A percentile compares a stretch with the other conserved stretches of the same genome.
phyloP scores from a whole-genome alignment of 768 basidiomycete species.

The Phanerochaete sordida region DNA sequence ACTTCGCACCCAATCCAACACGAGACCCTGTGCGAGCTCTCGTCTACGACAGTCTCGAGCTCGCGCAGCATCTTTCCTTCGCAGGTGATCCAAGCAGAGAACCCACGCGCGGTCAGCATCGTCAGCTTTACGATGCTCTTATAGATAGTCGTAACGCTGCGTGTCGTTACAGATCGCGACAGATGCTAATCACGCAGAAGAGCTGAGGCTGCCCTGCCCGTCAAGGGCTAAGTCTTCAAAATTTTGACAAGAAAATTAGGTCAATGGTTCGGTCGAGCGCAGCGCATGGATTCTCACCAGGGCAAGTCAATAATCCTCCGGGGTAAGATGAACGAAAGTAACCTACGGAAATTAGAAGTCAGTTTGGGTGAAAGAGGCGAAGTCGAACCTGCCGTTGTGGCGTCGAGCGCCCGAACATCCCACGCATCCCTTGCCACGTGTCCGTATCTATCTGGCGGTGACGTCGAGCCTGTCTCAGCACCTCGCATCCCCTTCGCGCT shows the following conservation, averaged over 20 bases:
- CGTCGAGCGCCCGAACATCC: no score
- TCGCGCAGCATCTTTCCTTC: slow-evolving; percentile 49
- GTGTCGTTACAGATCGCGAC: not conserved
- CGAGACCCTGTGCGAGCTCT: slow-evolving; percentile 40
- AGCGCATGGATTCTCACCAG: no score
- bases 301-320: no score
- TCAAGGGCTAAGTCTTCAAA: not conserved
- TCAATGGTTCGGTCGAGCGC: no score
- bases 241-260: not conserved
- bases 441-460: no score
- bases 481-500: no score
- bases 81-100: slow-evolving; percentile 67
- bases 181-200: not conserved
- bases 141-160: not conserved
- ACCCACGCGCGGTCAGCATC: slow-evolving; percentile 49
- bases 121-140: not conserved
- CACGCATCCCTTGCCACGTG: no score
- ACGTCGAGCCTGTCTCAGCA: no score
- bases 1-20: slow-evolving; percentile 68
- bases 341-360: no score
- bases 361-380: no score
- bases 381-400: no score
- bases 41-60: slow-evolving; percentile 51
- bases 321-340: no score
- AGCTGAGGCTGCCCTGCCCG: slow-evolving; percentile 6